These are phyloP conservation scores for Mucuna pruriens DNA, from an alignment of 306 rosid species.

Conservation along the genomic window DNA sequence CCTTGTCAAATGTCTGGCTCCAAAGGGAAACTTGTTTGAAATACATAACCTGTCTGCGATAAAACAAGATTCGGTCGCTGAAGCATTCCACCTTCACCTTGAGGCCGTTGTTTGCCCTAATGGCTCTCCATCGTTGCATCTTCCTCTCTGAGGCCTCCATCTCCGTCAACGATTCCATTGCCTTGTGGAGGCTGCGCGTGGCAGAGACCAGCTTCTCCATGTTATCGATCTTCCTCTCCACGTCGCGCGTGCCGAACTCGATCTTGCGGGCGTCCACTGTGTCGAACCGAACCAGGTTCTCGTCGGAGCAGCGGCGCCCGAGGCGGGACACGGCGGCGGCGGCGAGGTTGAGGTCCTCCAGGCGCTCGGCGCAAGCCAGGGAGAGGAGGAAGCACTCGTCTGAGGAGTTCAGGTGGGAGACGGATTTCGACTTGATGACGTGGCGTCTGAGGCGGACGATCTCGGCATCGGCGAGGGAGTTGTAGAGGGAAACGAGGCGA, in stretches of 20 bases:
- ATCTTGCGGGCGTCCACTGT: conserved; percentile 43
- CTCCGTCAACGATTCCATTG: conserved; percentile 51
- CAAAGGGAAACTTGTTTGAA: conserved; percentile 70
- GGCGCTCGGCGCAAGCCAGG: conserved; percentile 68
- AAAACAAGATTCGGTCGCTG: conserved; percentile 33
- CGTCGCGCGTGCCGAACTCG: conserved; percentile 36
- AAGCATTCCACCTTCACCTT: conserved; percentile 49
- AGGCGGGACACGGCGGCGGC: conserved; percentile 56
- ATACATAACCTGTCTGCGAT: conserved; percentile 50
- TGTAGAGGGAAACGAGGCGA: conserved; percentile 60
- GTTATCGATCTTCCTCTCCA: conserved; percentile 34
- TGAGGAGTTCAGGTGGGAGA: conserved; percentile 47
- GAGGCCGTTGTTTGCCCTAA: conserved; percentile 28
- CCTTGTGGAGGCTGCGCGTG: conserved; percentile 49
- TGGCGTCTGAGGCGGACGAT: conserved; percentile 44
- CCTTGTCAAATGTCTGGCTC: conserved; percentile 60
- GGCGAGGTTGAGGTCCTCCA: conserved; percentile 62
- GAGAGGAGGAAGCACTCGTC: conserved; percentile 64
- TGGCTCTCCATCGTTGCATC: conserved; percentile 43
- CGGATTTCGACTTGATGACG: conserved; percentile 51
- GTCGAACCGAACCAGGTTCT: conserved; percentile 34
- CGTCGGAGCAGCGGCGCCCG: conserved; percentile 45
- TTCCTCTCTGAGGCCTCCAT: conserved; percentile 60
- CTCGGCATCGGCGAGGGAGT: conserved; percentile 60
- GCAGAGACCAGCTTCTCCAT: conserved; percentile 53